Evolutionary conservation across 805 yeast species (phyloP), one percentile per base, ranked within the genome.

Genomic region (Yarrowia sp.): DNA sequence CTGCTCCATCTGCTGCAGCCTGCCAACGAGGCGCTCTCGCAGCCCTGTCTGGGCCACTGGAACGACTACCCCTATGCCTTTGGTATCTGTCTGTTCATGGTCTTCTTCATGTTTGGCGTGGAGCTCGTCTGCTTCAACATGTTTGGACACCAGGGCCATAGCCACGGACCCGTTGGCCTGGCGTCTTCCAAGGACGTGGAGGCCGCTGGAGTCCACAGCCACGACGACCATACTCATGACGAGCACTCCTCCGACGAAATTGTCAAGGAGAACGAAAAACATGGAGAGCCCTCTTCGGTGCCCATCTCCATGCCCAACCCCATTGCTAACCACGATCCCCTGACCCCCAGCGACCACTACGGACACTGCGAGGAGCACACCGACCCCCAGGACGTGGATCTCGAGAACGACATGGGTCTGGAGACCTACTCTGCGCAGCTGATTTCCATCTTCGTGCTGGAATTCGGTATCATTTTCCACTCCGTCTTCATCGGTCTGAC

Each of bases 381-480:
- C 12, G 72, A 52, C 15, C 49, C 39, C 38, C 24, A 30, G 33
- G 49, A 49, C 24, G 34, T 49, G 9, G 65, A 42, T 34, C 49
- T 13, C 8, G 43, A 47, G 10, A 53, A 40, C 61, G 61, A 55
- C 19, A 55, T 55, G 42, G 67, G 52, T 12, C 33, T 38, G 33
- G 72, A 70, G 13, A 38, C 68, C 3, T 47, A 46, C 56, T 53
- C 68, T 30, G 60, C 74, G 2, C 82, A 81, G 72, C 70, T 83
- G 58, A 77, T 78, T 44, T 83, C 85, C 1, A 80, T 87, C 60
- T 75, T 87, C 53, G 82, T 87, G 15, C 80, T 89, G 69, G 94
- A 89, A 76, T 87, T 88, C 71, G 94, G 94, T 69, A 83, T 89
- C 50, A 75, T 89, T 15, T 87, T 89, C 80, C 94, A 89, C 77